A percentile compares a stretch with the other conserved stretches of the same genome.
phyloP scores from a whole-genome alignment of 495 filamentous ascomycete genomes.

The Penicillium antarcticum region DNA sequence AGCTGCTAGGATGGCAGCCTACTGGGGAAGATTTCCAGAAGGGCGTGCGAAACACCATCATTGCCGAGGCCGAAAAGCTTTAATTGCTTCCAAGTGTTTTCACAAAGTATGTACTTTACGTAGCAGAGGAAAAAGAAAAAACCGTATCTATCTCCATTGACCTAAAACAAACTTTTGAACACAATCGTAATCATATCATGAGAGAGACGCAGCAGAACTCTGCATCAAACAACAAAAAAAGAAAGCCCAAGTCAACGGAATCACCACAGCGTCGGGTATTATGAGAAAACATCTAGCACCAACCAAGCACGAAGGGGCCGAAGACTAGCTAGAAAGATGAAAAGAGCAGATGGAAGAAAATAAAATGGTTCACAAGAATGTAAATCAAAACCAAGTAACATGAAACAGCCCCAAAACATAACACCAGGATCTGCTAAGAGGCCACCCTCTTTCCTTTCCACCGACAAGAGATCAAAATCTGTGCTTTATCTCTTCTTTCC shows the following conservation, averaged over 20 bases:
- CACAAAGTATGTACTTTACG: too few species aligned
- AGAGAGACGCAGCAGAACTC: slow-evolving; percentile 1
- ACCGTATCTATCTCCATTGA: slow-evolving; percentile 6
- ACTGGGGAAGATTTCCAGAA: neutral
- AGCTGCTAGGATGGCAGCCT: neutral
- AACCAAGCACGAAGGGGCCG: slow-evolving; percentile 8
- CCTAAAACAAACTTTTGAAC: slow-evolving; percentile 8
- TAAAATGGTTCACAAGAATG: neutral
- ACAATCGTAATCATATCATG: slow-evolving; percentile 10
- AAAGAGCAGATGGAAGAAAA: slow-evolving; percentile 1
- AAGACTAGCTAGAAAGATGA: neutral
- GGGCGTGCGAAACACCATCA: neutral
- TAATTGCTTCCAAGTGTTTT: neutral
- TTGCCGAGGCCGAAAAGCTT: neutral
- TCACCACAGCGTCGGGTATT: slow-evolving; percentile 10
- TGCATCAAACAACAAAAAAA: neutral
- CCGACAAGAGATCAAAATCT: neutral
- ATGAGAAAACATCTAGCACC: slow-evolving; percentile 4
- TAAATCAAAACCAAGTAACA: neutral
- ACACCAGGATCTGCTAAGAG: slow-evolving; percentile 9
- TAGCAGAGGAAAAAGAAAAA: neutral
- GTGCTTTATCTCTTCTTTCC: slow-evolving; percentile 8
- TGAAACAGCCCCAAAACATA: neutral
- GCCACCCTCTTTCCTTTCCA: neutral
- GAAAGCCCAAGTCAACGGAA: slow-evolving; percentile 7